Base-by-base conservation (phyloP, 768 basidiomycete genomes). In the Naganishia friedmannii region DNA sequence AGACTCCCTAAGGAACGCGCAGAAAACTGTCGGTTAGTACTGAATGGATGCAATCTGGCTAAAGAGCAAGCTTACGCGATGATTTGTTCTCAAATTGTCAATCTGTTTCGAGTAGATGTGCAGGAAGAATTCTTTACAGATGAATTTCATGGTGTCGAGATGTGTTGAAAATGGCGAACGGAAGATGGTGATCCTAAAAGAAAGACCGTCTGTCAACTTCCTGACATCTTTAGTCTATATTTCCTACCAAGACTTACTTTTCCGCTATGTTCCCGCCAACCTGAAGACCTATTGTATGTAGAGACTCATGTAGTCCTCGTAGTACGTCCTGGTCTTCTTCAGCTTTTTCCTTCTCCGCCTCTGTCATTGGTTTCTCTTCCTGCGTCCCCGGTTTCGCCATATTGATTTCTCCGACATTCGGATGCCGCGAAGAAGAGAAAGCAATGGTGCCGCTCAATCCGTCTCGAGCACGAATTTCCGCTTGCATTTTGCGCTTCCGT, bases 121-220 rank as follows among this genome's bases (percentile, higher is more conserved):
- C 0, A 87, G 84, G 91, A 93, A 97, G n/a, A 97, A 83, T 68
- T 97, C 93, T 77, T 97, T 97, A 83, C 93, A 97, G 69, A 97
- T 85, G 77, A 96, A 96, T 80, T 97, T 96, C 83, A 97, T 88
- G 12, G 87, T 88, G 71, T 97, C 94, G 8, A 97, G 84, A 0
- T 92, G 90, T 77, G 94, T 90, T 0, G 87, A 80, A 69, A 95
- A 91, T 66, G 90, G 84, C 37, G 87, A 83, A 74, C 88, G 84
- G 72, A 91, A 88, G 42, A 89, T 85, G 77, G 89, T 89, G 69
- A 95, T 79, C 72, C 93, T 95, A 46, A 28, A 26, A 32, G 56
- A 21, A 39, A 3, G 34, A 45, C n/a, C n/a, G 3, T 45, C 10
- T 46, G 53, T 45, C 53, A 6, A 31, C 26, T n/a, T 26, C 12